Base-by-base conservation (phyloP, 768 basidiomycete species). In the Aureoboletus auriporus region DNA sequence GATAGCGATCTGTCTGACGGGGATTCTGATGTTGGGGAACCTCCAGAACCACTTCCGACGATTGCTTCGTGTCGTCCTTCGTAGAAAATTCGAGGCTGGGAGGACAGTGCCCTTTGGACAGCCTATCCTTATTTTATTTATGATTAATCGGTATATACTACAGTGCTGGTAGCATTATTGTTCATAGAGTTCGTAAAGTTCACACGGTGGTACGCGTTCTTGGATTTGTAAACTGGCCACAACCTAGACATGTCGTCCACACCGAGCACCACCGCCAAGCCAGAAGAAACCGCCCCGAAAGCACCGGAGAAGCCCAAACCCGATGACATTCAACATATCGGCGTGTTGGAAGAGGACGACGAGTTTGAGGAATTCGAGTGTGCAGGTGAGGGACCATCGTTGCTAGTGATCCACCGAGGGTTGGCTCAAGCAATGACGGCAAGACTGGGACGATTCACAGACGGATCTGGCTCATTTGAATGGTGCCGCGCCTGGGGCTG, bases 331-430 rank as follows among this genome's bases (percentile, higher is more conserved):
- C 76, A 78, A 40, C 82, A 87, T 60, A 78, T 95, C 0, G 90
- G 93, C 36, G 84, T 93, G n/a, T 72, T 97, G 7, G 93, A 97
- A 62, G 93, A 97, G 65, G 93, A 97, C 65, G 93, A 97, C 65
- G 93, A 97, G 71, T 97, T 97, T 59, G 93, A 95, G 63, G 93
- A 94, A 61, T 95, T 95, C 66, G 72, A 80, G 13, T 86, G 81
- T 40, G 86, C 89, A 73, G 93, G 93, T 89, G 49, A 46, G 73
- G 65, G 27, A 16, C 11, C 2, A 4, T 23, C 2, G 20, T 23
- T 23, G 20, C 20, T 4, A 23, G 35, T 40, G 43, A 20, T 20
- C 8, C 35, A 8, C 6, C 40, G n/a, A 6, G 42, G 26, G 42
- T 33, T 17, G 42, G 10, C 52, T 53, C 16, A 51, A 26, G 27